Evolutionary conservation across 805 yeast species (phyloP).

Genomic region (Debaryomyces prosopidis): DNA sequence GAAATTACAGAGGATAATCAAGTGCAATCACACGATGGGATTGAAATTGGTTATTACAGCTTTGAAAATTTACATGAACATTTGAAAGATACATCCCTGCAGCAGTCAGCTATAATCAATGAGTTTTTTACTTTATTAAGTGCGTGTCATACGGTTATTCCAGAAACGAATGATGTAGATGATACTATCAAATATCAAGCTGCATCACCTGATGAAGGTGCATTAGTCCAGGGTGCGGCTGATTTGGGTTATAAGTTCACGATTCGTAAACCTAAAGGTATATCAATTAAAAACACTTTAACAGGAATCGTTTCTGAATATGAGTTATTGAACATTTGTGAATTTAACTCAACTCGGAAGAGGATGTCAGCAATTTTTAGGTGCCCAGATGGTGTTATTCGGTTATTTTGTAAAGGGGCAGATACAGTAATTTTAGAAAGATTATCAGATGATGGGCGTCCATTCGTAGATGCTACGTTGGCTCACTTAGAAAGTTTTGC

Average conservation of each 20-base stretch:
- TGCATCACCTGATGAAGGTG: slow-evolving; percentile 99
- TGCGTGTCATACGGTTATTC: slow-evolving; percentile 96
- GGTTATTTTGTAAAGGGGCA: slow-evolving; percentile 94
- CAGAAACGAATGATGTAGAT: slow-evolving; percentile 63
- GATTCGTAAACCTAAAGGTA: slow-evolving; percentile 81
- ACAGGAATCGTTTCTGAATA: slow-evolving; percentile 54
- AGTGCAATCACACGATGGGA: slow-evolving; percentile 70
- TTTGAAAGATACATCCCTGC: slow-evolving; percentile 45
- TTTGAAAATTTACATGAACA: slow-evolving; percentile 62
- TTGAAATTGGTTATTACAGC: slow-evolving; percentile 75
- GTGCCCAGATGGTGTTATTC: slow-evolving; percentile 89
- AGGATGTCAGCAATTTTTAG: slow-evolving; percentile 95
- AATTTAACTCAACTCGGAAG: slow-evolving; percentile 95
- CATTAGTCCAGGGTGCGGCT: slow-evolving; percentile 96
- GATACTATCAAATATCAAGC: slow-evolving; percentile 90
- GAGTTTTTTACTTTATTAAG: slow-evolving; percentile 83
- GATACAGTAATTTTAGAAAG: slow-evolving; percentile 94
- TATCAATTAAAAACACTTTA: slow-evolving; percentile 57
- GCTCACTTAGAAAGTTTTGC: slow-evolving; percentile 96
- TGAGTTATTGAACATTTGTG: slow-evolving; percentile 87
- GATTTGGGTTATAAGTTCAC: slow-evolving; percentile 79
- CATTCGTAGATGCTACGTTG: slow-evolving; percentile 79
- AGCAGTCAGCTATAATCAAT: slow-evolving; percentile 52
- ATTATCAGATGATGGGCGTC: slow-evolving; percentile 60
- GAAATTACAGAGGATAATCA: slow-evolving; percentile 89